Evolutionary conservation across 352 stramenopile species (phyloP), one percentile per base, ranked within the genome.

Genomic region (Pythium rhizo-oryzae): DNA sequence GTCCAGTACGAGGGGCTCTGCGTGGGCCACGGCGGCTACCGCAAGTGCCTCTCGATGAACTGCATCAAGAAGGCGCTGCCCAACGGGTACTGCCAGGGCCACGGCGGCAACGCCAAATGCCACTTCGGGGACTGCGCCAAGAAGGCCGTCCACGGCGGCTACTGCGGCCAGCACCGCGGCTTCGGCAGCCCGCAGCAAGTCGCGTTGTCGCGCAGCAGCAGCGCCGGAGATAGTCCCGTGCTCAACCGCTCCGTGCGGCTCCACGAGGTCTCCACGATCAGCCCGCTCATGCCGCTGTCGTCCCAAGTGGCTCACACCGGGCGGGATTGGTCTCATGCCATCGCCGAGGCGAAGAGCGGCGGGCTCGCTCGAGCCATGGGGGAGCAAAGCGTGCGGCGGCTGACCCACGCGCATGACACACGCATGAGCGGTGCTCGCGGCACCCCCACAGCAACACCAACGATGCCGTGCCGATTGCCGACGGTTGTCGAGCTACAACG

Each of bases 1-100:
- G 80, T 88, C 28, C 81, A 90, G 70, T 87, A 85, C 49, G 80
- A 85, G 18, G 74, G 80, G 23, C 79, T 88, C 0, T 90, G 82
- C 24, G 79, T 87, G 9, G 72, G 72, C 25, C 81, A 89, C 37
- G 81, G 81, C 4, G 81, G 81, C 44, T 87, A 82, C 61, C 79
- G 81, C 1, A 77, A 78, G 44, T 89, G 81, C 57, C 52, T 84
- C 13, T 82, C 74, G 8, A 66, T 77, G 21, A 77, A 78, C 52
- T 89, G 81, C 37, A 51, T 70, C 15, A 85, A 79, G 57, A 78
- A 80, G 33, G 78, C 79, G 23, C 60, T 87, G 8, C 61, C 77
- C 24, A 87, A 82, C 59, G 72, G 75, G 33, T 87, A 82, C 52
- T 89, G 81, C 49, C 61, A 70, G 3, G 43, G 52, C 24, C 81